phyloP scores from a whole-genome alignment of 2,329 filamentous ascomycete species.

The Diaporthe citri region DNA sequence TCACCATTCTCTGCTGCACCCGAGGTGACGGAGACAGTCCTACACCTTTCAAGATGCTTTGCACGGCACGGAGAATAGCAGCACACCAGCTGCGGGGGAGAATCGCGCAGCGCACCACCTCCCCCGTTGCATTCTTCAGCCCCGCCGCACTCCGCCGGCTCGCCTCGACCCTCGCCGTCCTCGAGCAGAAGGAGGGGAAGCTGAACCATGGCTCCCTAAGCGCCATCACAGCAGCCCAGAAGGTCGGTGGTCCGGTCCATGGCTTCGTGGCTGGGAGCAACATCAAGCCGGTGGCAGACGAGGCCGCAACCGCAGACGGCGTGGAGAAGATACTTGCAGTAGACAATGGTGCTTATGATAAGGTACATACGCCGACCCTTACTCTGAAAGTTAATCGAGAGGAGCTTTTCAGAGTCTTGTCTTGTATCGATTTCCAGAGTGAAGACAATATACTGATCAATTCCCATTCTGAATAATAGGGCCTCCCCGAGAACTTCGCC shows the following conservation, averaged over 20 bases:
- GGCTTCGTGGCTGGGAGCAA: slow-evolving; percentile 88
- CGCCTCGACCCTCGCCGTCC: slow-evolving; percentile 88
- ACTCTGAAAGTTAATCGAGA: background rate
- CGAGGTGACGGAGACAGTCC: slow-evolving; percentile 10
- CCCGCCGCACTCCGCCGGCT: slow-evolving; percentile 74
- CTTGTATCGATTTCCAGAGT: background rate
- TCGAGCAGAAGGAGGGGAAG: slow-evolving; percentile 93
- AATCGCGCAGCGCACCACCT: slow-evolving; percentile 41
- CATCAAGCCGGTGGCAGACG: slow-evolving; percentile 80
- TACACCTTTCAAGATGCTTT: slow-evolving; percentile 34
- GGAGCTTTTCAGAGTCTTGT: background rate
- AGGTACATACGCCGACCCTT: slow-evolving; percentile 63
- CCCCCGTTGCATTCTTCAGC: slow-evolving; percentile 51
- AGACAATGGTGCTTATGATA: slow-evolving; percentile 92
- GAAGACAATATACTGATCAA: background rate
- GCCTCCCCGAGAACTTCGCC: slow-evolving; percentile 94
- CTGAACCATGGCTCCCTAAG: slow-evolving; percentile 86
- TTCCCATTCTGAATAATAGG: slow-evolving; percentile 61
- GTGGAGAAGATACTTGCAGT: slow-evolving; percentile 92
- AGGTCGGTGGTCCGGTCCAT: slow-evolving; percentile 86
- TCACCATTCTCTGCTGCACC: background rate
- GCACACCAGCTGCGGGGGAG: slow-evolving; percentile 37
- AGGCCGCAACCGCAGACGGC: slow-evolving; percentile 90
- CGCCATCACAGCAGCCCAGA: slow-evolving; percentile 86
- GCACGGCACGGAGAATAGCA: slow-evolving; percentile 38